These are phyloP conservation scores for Naganishia randhawae DNA, from an alignment of 768 basidiomycete species.

Conservation along the genomic window DNA sequence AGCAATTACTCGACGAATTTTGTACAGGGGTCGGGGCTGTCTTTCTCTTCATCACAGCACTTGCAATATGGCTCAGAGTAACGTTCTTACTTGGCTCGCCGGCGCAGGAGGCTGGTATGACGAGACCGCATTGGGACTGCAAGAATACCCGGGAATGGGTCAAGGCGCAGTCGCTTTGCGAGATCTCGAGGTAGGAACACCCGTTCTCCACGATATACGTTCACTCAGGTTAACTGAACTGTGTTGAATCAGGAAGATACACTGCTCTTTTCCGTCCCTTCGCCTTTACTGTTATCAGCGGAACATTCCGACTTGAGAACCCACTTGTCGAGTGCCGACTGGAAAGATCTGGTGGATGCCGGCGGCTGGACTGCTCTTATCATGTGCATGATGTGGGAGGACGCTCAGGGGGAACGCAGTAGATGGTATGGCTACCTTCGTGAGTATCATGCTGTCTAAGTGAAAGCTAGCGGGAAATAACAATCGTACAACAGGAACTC, in stretches of 20 bases:
- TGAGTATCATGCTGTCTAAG: slow-evolving; percentile 47
- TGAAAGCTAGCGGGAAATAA: not conserved
- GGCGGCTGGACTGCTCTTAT: slow-evolving; percentile 78
- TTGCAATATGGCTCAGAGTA: not conserved
- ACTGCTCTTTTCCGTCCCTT: slow-evolving; percentile 76
- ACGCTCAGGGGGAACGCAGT: slow-evolving; percentile 60
- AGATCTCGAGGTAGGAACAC: slow-evolving; percentile 62
- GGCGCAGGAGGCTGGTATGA: slow-evolving; percentile 42
- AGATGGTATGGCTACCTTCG: slow-evolving; percentile 72
- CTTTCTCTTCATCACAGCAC: not conserved
- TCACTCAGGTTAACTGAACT: not conserved
- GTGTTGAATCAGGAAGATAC: slow-evolving; percentile 62
- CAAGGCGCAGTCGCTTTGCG: slow-evolving; percentile 70
- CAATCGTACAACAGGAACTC: slow-evolving; percentile 55
- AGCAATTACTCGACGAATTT: too few species aligned
- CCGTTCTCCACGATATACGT: not conserved
- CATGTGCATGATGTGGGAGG: slow-evolving; percentile 94
- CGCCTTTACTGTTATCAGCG: slow-evolving; percentile 69
- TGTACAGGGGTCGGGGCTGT: too few species aligned
- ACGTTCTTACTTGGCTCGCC: slow-evolving; percentile 21
- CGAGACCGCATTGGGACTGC: slow-evolving; percentile 38
- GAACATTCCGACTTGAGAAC: slow-evolving; percentile 66
- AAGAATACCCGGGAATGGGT: slow-evolving; percentile 35
- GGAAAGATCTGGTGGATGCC: slow-evolving; percentile 63
- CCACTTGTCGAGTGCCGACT: slow-evolving; percentile 61